These are phyloP conservation scores for Pistacia vera DNA, from an alignment of 345 rosid genomes.

Conservation along the genomic window DNA sequence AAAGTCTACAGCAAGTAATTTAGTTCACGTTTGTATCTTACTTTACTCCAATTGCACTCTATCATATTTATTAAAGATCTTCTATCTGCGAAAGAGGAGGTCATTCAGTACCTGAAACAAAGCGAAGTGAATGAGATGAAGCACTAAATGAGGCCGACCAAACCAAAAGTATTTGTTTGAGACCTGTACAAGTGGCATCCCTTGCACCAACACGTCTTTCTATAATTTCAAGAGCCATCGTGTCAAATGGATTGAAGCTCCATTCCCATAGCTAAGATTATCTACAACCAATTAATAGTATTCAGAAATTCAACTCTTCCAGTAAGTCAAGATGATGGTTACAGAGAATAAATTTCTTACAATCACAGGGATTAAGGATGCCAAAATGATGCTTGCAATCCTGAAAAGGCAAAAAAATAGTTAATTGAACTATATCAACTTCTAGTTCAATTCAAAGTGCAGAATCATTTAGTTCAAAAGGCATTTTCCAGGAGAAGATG, in stretches of 20 bases:
- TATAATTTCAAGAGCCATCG: conserved; percentile 81
- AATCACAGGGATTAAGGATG: conserved; percentile 66
- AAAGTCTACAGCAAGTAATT: too few species aligned
- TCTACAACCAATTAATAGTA: conserved; percentile 41
- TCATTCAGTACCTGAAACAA: too few species aligned
- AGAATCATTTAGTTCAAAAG: background rate
- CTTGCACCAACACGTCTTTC: conserved; percentile 97
- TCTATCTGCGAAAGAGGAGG: too few species aligned
- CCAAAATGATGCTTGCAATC: conserved; percentile 72
- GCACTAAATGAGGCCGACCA: too few species aligned
- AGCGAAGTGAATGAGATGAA: too few species aligned
- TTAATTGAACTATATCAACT: background rate
- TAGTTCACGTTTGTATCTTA: too few species aligned
- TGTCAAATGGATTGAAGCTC: conserved; percentile 44
- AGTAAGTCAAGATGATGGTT: background rate
- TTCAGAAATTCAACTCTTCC: conserved; percentile 8
- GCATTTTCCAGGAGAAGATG: background rate
- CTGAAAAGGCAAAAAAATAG: conserved; percentile 38
- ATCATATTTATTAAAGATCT: too few species aligned
- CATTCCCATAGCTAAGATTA: conserved; percentile 87
- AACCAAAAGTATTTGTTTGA: too few species aligned
- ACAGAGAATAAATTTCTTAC: conserved; percentile 52
- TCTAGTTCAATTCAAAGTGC: background rate
- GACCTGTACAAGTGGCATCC: conserved; percentile 49
- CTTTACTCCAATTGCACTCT: too few species aligned